Evolutionary conservation across 2,329 filamentous ascomycete species (phyloP).

Genomic region (Fusarium mundagurra): DNA sequence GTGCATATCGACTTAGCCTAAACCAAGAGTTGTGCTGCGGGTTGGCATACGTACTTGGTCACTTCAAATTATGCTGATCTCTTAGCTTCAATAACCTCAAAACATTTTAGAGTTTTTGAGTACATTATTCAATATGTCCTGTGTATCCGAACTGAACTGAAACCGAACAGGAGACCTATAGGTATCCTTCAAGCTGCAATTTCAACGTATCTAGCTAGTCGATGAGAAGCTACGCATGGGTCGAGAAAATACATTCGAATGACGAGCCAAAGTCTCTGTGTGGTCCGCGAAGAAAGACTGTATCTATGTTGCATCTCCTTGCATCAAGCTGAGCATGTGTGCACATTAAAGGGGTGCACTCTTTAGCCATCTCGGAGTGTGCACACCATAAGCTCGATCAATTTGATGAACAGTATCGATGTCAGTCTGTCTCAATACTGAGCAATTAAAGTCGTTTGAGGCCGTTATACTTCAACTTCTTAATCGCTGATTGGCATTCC

Average conservation of each 20-base stretch:
- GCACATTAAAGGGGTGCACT: neutral
- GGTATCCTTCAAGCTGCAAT: neutral
- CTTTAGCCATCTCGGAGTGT: rapidly evolving
- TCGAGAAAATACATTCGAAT: no score
- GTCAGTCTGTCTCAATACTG: neutral
- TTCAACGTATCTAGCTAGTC: neutral
- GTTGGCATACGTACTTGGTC: neutral
- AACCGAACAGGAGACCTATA: no score
- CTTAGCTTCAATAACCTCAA: rapidly evolving
- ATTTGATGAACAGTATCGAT: neutral
- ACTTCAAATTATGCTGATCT: no score
- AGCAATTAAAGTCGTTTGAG: neutral
- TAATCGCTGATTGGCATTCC: neutral
- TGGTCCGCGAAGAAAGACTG: neutral
- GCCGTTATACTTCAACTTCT: neutral
- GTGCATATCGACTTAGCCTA: neutral
- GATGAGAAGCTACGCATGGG: neutral
- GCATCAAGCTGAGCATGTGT: neutral
- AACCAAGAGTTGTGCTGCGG: neutral
- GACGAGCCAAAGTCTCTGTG: neutral
- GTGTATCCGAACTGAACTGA: neutral
- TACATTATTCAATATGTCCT: rapidly evolving
- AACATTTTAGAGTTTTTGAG: rapidly evolving
- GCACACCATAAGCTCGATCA: neutral
- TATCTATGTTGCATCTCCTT: neutral